A percentile compares a stretch with the other conserved stretches of the same genome.
phyloP scores from a whole-genome alignment of 257 asterid genomes.

The Cynanchum wilfordii region DNA sequence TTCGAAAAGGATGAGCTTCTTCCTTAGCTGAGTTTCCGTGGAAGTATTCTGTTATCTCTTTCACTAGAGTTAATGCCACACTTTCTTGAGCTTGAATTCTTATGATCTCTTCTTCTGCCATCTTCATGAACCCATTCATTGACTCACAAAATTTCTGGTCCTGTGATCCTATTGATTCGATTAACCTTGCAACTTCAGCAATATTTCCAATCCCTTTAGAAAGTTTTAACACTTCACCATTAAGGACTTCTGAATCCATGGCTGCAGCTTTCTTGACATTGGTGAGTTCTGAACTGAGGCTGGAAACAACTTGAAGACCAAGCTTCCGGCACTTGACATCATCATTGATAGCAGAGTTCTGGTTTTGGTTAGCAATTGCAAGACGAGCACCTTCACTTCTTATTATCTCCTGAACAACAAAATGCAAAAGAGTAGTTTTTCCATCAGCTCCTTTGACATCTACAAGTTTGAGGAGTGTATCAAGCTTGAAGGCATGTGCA shows the following conservation, averaged over 20 bases:
- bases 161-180: constrained; percentile 25
- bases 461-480: constrained; percentile 87
- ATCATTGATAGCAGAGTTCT: constrained; percentile 33
- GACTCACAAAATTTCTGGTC: constrained; percentile 42
- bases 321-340: constrained; percentile 69
- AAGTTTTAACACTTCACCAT: constrained; percentile 66
- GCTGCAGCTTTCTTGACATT: constrained; percentile 91
- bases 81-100: constrained; percentile 86
- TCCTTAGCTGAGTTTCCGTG: constrained; percentile 90
- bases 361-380: constrained; percentile 35
- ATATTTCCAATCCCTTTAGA: constrained; percentile 56
- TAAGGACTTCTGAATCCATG: constrained; percentile 90
- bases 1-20: constrained; percentile 91
- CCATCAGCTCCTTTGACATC: constrained; percentile 97
- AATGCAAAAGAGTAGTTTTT: constrained; percentile 88
- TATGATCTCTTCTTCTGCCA: constrained; percentile 76
- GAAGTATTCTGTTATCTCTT: constrained; percentile 92
- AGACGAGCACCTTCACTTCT: constrained; percentile 81
- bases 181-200: constrained; percentile 38
- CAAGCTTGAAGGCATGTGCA: constrained; percentile 96
- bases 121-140: constrained; percentile 45
- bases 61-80: constrained; percentile 65
- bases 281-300: constrained; percentile 61
- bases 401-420: constrained; percentile 87
- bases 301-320: constrained; percentile 79